Evolutionary conservation across 2,329 filamentous ascomycete species (phyloP).

Genomic region (Elsinoe fawcettii): DNA sequence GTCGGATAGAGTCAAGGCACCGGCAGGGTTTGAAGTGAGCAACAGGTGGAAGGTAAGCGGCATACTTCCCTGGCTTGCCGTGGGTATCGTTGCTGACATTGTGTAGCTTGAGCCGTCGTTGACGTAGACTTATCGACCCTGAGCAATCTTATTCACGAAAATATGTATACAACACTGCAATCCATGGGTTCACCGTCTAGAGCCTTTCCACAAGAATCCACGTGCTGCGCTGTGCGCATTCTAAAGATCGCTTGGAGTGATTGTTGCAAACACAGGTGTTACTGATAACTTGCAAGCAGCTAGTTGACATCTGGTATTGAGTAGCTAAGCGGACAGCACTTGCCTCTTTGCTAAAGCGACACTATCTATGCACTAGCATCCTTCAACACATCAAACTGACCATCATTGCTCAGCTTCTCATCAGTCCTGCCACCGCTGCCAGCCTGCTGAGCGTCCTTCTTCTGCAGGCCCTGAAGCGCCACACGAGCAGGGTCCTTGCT

Average conservation of each 20-base stretch:
- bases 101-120: constrained; percentile 14
- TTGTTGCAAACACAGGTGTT: no score
- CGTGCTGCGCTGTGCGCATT: no score
- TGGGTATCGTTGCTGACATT: background rate
- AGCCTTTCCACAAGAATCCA: background rate
- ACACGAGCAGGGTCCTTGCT: constrained; percentile 48
- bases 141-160: background rate
- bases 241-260: no score
- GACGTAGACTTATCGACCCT: background rate
- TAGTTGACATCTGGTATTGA: background rate
- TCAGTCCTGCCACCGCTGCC: constrained; percentile 13
- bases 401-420: constrained; percentile 12
- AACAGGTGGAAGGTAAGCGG: constrained; percentile 57
- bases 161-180: constrained; percentile 7
- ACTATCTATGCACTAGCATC: constrained; percentile 17
- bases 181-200: background rate
- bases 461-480: constrained; percentile 33
- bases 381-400: constrained; percentile 13
- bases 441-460: constrained; percentile 11
- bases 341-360: background rate
- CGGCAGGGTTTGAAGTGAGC: constrained; percentile 57
- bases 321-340: background rate
- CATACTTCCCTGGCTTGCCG: background rate
- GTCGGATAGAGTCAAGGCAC: constrained; percentile 51
- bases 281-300: no score